Conservation (phyloP, 164 flowering plant species). For the Vitis labrusca region DNA sequence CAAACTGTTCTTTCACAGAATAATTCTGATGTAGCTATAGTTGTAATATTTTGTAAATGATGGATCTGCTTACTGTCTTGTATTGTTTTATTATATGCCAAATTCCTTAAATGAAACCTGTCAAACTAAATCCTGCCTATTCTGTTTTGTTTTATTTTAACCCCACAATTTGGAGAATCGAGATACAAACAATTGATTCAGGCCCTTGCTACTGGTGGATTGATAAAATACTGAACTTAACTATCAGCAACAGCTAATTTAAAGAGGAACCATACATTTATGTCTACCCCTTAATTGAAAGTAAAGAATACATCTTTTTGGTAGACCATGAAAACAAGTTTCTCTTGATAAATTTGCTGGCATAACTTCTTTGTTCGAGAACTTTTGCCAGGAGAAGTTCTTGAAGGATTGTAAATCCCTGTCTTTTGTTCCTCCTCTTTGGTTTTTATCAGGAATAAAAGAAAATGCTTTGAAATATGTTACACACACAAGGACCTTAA, state of each 20-base stretch:
- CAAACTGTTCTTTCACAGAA: background rate
- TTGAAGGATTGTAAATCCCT: background rate
- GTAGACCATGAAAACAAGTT: background rate
- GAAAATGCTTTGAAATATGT: background rate
- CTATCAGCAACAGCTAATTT: no score
- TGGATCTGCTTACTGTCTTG: background rate
- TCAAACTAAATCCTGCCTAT: no score
- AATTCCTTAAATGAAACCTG: no score
- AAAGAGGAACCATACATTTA: no score
- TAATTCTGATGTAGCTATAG: conserved; percentile 1
- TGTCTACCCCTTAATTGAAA: background rate
- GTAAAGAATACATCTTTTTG: background rate
- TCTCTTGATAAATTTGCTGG: background rate
- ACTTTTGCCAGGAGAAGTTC: background rate
- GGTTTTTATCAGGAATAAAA: background rate
- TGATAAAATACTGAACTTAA: no score
- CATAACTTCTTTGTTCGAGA: background rate
- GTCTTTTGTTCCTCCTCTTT: background rate
- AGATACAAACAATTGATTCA: no score
- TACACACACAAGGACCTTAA: background rate
- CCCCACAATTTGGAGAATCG: no score
- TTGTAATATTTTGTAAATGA: background rate
- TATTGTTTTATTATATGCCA: no score
- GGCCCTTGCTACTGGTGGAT: no score
- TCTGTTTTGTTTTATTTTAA: no score